phyloP scores from a whole-genome alignment of 805 yeast species.

The Naumovozyma dairenensis region DNA sequence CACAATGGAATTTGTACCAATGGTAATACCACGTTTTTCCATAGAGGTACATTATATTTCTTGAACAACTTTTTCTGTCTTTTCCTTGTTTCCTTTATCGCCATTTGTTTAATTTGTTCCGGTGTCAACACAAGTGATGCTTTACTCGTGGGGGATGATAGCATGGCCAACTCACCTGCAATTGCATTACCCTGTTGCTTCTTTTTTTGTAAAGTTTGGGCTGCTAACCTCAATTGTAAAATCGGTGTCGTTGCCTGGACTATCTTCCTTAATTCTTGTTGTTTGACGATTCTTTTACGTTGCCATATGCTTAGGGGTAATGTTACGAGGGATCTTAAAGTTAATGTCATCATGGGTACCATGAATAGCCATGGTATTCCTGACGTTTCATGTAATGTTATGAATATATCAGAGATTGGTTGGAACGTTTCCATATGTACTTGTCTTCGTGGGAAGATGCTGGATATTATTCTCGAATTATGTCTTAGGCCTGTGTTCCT shows the following conservation, averaged over 20 bases:
- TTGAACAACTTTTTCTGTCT: slow-evolving; percentile 66
- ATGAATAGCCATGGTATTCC: slow-evolving; percentile 78
- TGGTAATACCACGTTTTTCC: slow-evolving; percentile 74
- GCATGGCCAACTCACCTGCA: slow-evolving; percentile 6
- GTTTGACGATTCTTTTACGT: slow-evolving; percentile 58
- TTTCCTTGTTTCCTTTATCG: slow-evolving; percentile 68
- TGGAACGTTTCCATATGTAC: slow-evolving; percentile 10
- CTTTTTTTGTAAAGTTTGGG: slow-evolving; percentile 4
- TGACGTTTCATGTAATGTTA: slow-evolving; percentile 37
- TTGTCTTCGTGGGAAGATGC: too few species aligned
- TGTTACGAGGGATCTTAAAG: slow-evolving; percentile 56
- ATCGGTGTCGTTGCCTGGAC: slow-evolving; percentile 70
- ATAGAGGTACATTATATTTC: slow-evolving; percentile 57
- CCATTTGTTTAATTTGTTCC: slow-evolving; percentile 66
- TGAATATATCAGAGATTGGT: slow-evolving; percentile 19
- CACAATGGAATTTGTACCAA: slow-evolving; percentile 79
- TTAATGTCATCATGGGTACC: slow-evolving; percentile 64
- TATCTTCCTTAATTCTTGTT: slow-evolving; percentile 61
- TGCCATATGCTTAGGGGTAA: slow-evolving; percentile 71
- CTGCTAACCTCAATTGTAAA: slow-evolving; percentile 43
- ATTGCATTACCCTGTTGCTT: slow-evolving; percentile 8
- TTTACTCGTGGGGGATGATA: neutral
- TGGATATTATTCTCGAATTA: too few species aligned
- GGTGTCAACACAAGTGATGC: slow-evolving; percentile 38
- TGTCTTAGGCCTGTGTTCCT: too few species aligned